Evolutionary conservation across 257 asterid genomes (phyloP).

Genomic region (Solanum sejunctum): DNA sequence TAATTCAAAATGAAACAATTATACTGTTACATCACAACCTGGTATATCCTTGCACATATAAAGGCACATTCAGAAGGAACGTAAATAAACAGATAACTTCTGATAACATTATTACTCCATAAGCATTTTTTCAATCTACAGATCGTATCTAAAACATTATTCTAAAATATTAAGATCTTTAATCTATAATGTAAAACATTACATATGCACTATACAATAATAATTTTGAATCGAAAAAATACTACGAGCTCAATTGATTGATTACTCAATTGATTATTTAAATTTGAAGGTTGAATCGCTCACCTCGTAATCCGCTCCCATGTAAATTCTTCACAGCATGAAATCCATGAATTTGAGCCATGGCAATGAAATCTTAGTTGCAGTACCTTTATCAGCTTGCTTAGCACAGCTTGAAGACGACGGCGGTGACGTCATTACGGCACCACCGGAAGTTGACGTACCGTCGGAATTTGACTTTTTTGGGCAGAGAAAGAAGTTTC

Average conservation of each 20-base stretch:
- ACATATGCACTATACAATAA: background rate
- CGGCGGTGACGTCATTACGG: background rate
- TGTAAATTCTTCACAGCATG: constrained; percentile 16
- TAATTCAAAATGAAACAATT: too few relatives aligned
- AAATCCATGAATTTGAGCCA: constrained; percentile 65
- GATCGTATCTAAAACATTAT: background rate
- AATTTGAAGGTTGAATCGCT: too few relatives aligned
- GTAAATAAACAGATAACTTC: too few relatives aligned
- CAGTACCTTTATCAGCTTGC: constrained; percentile 29
- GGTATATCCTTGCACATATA: too few relatives aligned
- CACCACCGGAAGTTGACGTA: background rate
- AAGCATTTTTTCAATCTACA: background rate
- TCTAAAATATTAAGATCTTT: background rate
- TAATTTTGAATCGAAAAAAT: background rate
- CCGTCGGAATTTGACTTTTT: background rate
- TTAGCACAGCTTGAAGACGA: constrained; percentile 38
- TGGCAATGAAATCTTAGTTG: constrained; percentile 12
- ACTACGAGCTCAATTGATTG: background rate
- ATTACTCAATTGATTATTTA: too few relatives aligned
- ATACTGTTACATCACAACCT: too few relatives aligned
- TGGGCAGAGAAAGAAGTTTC: constrained; percentile 67
- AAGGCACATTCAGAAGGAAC: too few relatives aligned
- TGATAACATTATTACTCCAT: too few relatives aligned
- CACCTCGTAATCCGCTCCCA: too few relatives aligned
- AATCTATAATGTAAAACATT: background rate